A percentile compares a stretch with the other conserved stretches of the same genome.
phyloP scores from a whole-genome alignment of 768 basidiomycete species.

The Calvatia gigantea region DNA sequence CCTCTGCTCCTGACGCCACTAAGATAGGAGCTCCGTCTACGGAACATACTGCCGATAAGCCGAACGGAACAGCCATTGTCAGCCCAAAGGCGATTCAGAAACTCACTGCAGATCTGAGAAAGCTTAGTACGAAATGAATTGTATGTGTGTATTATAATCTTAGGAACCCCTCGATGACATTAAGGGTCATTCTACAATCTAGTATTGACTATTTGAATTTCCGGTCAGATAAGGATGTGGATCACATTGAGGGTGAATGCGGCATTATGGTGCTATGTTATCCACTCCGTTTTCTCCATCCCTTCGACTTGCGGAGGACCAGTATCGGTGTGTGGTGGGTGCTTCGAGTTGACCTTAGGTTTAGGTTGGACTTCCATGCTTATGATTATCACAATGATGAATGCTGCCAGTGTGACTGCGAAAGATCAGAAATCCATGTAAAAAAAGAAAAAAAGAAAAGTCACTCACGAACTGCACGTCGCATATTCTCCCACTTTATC shows the following conservation, averaged over 20 bases:
- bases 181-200: constrained; percentile 5
- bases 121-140: constrained; percentile 51
- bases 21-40: constrained; percentile 14
- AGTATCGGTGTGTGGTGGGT: constrained; percentile 23
- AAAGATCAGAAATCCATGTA: background rate
- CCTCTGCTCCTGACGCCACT: constrained; percentile 14
- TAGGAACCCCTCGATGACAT: constrained; percentile 16
- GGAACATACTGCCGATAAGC: constrained; percentile 8
- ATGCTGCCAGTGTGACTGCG: constrained; percentile 58
- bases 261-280: constrained; percentile 21
- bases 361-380: constrained; percentile 64
- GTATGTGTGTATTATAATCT: constrained; percentile 23
- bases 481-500: constrained; percentile 87
- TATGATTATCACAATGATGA: constrained; percentile 67
- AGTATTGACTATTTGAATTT: constrained; percentile 3
- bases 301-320: constrained; percentile 28
- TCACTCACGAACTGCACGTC: constrained; percentile 69
- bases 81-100: constrained; percentile 19
- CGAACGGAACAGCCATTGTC: constrained; percentile 13
- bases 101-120: constrained; percentile 50
- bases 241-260: background rate
- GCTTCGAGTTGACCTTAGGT: constrained; percentile 26
- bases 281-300: constrained; percentile 30
- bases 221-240: background rate
- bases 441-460: background rate